These are phyloP conservation scores for Epicoccum sorghinum DNA, from an alignment of 2,329 filamentous ascomycete species.

Conservation along the genomic window DNA sequence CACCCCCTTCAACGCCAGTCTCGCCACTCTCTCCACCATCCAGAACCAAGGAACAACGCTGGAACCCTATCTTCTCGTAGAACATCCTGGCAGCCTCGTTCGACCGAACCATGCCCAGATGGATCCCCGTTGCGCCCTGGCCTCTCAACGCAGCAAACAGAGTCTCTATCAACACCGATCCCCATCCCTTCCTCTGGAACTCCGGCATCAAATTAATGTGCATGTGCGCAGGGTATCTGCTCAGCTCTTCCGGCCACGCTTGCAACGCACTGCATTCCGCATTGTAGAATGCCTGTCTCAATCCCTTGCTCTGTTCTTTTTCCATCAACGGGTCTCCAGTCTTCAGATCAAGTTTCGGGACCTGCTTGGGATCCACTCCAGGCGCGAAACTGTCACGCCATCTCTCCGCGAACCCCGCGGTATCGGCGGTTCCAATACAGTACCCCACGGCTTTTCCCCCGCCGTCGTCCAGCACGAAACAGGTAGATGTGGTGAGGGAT, in stretches of 20 bases:
- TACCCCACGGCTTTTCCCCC: slow-evolving; percentile 45
- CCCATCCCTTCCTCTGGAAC: slow-evolving; percentile 43
- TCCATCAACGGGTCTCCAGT: slow-evolving; percentile 25
- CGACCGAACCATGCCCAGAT: slow-evolving; percentile 44
- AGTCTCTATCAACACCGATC: slow-evolving; percentile 33
- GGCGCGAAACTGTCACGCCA: slow-evolving; percentile 39
- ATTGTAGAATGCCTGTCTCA: slow-evolving; percentile 27
- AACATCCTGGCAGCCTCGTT: slow-evolving; percentile 39
- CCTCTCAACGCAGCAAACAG: slow-evolving; percentile 31
- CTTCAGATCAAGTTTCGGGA: slow-evolving; percentile 20
- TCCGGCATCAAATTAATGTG: slow-evolving; percentile 47
- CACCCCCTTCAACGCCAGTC: slow-evolving; percentile 28
- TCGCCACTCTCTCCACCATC: slow-evolving; percentile 37
- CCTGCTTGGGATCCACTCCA: slow-evolving; percentile 23
- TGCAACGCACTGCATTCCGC: slow-evolving; percentile 35
- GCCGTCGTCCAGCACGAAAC: slow-evolving; percentile 46
- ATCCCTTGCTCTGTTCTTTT: slow-evolving; percentile 20
- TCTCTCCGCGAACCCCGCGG: slow-evolving; percentile 28
- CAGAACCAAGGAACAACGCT: slow-evolving; percentile 28
- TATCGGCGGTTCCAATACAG: slow-evolving; percentile 44
- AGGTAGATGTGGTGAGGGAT: slow-evolving; percentile 34
- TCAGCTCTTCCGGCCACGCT: slow-evolving; percentile 22
- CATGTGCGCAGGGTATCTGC: slow-evolving; percentile 45
- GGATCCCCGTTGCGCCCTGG: slow-evolving; percentile 37
- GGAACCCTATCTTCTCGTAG: slow-evolving; percentile 37